phyloP scores from a whole-genome alignment of 2,329 filamentous ascomycete genomes.

The Talaromyces atroroseus region DNA sequence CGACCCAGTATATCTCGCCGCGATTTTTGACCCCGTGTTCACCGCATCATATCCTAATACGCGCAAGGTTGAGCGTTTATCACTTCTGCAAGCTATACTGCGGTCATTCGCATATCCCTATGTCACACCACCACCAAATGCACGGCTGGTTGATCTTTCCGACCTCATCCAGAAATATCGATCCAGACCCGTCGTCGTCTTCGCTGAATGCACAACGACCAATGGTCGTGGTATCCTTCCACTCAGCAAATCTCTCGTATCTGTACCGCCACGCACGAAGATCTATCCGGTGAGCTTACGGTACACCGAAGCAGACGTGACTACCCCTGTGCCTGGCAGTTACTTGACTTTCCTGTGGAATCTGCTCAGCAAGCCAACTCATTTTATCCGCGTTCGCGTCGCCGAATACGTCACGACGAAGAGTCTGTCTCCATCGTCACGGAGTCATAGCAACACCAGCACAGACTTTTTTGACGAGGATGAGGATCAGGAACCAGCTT shows the following conservation, averaged over 20 bases:
- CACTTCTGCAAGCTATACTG: constrained; percentile 68
- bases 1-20: constrained; percentile 88
- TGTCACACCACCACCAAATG: constrained; percentile 41
- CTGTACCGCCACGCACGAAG: constrained; percentile 59
- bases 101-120: constrained; percentile 62
- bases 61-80: constrained; percentile 68
- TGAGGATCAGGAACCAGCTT: neutral
- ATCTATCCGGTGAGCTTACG: constrained; percentile 89
- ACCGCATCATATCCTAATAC: constrained; percentile 74
- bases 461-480: constrained; percentile 19
- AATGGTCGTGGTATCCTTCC: constrained; percentile 88
- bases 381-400: constrained; percentile 85
- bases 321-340: constrained; percentile 75
- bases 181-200: constrained; percentile 71
- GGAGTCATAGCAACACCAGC: constrained; percentile 27
- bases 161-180: constrained; percentile 64
- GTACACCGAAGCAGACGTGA: constrained; percentile 83
- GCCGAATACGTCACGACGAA: constrained; percentile 59
- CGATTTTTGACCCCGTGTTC: constrained; percentile 94
- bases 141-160: constrained; percentile 55
- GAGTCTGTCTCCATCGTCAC: constrained; percentile 36
- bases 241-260: constrained; percentile 67
- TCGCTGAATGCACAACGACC: constrained; percentile 90
- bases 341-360: constrained; percentile 77
- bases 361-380: constrained; percentile 75